Conservation (phyloP, 202 grass and related monocot genomes). For the Dendrocalamus latiflorus region DNA sequence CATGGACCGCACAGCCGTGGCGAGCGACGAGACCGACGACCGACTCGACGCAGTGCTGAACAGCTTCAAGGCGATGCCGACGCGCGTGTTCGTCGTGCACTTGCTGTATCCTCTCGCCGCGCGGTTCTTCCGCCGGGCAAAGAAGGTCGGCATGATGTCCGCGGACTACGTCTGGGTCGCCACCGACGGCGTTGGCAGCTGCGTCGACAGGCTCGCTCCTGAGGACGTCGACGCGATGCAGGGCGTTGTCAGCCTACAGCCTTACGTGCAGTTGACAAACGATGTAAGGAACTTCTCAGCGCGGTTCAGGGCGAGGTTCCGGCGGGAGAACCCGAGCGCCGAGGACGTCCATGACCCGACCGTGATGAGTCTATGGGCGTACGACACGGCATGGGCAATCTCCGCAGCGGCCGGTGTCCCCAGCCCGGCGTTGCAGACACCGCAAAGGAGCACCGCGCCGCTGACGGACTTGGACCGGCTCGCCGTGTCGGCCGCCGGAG, state of each 20-base stretch:
- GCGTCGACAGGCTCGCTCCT: slow-evolving; percentile 3
- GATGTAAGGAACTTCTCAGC: slow-evolving; percentile 32
- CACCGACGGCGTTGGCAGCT: slow-evolving; percentile 30
- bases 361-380: slow-evolving; percentile 47
- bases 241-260: slow-evolving; percentile 60
- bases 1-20: slow-evolving; percentile 31
- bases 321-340: slow-evolving; percentile 25
- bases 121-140: slow-evolving; percentile 44
- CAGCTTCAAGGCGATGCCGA: slow-evolving; percentile 47
- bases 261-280: slow-evolving; percentile 19
- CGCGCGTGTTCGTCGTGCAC: slow-evolving; percentile 72
- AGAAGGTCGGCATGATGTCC: slow-evolving; percentile 45
- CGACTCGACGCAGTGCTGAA: slow-evolving; percentile 39
- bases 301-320: slow-evolving; percentile 43
- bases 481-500: slow-evolving; percentile 42
- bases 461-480: slow-evolving; percentile 45
- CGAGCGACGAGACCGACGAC: not conserved
- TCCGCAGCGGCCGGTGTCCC: slow-evolving; percentile 16
- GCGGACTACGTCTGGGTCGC: slow-evolving; percentile 51
- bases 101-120: not conserved
- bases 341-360: slow-evolving; percentile 3
- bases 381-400: slow-evolving; percentile 58
- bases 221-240: slow-evolving; percentile 51
- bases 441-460: not conserved
- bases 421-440: slow-evolving; percentile 24